Percentiles rank a stretch among this genome's conserved stretches.
Evolutionary conservation across 345 rosid species (phyloP).

Genomic region (Arabis alpina): DNA sequence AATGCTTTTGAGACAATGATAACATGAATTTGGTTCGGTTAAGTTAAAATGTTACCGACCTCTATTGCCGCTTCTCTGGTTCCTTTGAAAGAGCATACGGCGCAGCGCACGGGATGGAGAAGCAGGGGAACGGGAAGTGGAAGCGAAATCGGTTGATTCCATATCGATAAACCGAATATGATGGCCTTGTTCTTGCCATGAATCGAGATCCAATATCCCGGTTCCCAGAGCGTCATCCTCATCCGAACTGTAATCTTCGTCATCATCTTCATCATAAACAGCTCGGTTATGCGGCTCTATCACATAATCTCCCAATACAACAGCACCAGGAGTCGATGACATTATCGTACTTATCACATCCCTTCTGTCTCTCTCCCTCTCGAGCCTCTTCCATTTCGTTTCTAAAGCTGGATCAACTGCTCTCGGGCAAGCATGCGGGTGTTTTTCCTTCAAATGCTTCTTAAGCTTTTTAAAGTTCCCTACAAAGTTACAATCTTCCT

Average conservation of each 20-base stretch:
- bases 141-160: conserved; percentile 49
- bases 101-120: conserved; percentile 42
- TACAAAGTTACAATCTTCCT: conserved; percentile 64
- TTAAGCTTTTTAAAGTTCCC: conserved; percentile 70
- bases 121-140: conserved; percentile 47
- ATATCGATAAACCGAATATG: conserved; percentile 50
- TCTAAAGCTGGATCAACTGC: conserved; percentile 75
- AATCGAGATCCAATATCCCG: conserved; percentile 47
- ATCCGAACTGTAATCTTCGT: conserved; percentile 58
- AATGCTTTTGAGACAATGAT: conserved; percentile 7
- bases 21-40: conserved; percentile 21
- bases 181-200: conserved; percentile 44
- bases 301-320: conserved; percentile 88
- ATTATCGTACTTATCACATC: conserved; percentile 79
- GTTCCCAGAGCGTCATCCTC: conserved; percentile 56
- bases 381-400: conserved; percentile 80
- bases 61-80: conserved; percentile 53
- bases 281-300: conserved; percentile 62
- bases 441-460: conserved; percentile 79
- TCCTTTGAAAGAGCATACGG: conserved; percentile 53
- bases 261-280: conserved; percentile 50
- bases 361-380: conserved; percentile 63
- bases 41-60: conserved; percentile 38
- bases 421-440: conserved; percentile 75
- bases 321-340: conserved; percentile 79